These are phyloP conservation scores for Nemophila menziesii DNA, from an alignment of 257 asterid genomes.

Conservation along the genomic window DNA sequence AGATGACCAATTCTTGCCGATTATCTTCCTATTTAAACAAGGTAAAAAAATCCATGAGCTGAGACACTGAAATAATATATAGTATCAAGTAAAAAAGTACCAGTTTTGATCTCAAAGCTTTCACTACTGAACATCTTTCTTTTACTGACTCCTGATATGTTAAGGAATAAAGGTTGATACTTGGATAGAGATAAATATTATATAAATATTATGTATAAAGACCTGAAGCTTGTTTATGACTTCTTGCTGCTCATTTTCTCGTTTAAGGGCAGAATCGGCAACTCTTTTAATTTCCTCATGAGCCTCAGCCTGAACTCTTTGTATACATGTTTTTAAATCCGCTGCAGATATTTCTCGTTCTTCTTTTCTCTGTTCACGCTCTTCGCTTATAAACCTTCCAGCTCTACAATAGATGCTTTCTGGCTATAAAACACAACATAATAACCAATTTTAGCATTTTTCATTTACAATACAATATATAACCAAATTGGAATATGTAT, in stretches of 20 bases:
- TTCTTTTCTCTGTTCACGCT: constrained; percentile 85
- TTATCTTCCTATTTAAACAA: constrained; percentile 62
- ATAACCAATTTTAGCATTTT: too few relatives aligned
- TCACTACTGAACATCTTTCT: constrained; percentile 68
- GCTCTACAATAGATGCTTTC: constrained; percentile 65
- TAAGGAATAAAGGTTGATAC: constrained; percentile 5
- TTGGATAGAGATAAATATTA: constrained; percentile 2
- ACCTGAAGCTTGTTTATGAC: constrained; percentile 88
- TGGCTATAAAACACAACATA: constrained; percentile 54
- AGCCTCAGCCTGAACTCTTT: constrained; percentile 78
- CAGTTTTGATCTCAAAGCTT: constrained; percentile 84
- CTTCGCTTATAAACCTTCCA: constrained; percentile 72
- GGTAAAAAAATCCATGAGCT: constrained; percentile 9
- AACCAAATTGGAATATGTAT: background rate
- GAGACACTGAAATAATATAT: constrained; percentile 6
- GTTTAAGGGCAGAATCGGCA: constrained; percentile 54
- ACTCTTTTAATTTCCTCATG: constrained; percentile 57
- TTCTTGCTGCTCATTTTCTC: constrained; percentile 91
- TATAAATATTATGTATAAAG: too few relatives aligned
- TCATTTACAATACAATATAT: too few relatives aligned
- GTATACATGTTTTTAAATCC: constrained; percentile 59
- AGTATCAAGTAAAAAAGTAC: constrained; percentile 27
- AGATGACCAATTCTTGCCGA: constrained; percentile 69
- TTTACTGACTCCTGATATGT: constrained; percentile 68
- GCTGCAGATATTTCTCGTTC: constrained; percentile 74